Percentiles rank a stretch among this genome's conserved stretches.
phyloP scores from a whole-genome alignment of 805 yeast genomes.

The Yamadazyma tumulicola region DNA sequence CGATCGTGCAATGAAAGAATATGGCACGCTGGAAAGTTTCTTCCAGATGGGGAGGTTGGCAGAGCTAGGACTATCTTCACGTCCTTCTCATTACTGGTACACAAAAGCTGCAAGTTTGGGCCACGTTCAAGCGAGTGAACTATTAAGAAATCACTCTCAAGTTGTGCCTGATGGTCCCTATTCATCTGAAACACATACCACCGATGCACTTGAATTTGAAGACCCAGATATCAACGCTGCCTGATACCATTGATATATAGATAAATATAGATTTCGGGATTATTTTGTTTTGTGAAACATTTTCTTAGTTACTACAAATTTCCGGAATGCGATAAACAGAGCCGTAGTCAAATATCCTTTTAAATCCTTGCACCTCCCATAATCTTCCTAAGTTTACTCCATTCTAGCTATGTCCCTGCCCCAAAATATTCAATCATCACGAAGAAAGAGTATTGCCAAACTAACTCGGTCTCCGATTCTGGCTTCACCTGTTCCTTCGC shows the following conservation, averaged over 20 bases:
- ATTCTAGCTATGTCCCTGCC: slow-evolving; percentile 17
- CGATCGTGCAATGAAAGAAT: slow-evolving; percentile 40
- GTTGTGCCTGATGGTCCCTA: too few species aligned
- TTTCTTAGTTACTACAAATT: too few species aligned
- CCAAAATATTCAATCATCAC: slow-evolving; percentile 12
- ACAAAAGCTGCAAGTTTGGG: slow-evolving; percentile 34
- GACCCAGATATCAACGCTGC: too few species aligned
- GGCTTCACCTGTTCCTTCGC: slow-evolving; percentile 20
- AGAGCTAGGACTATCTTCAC: slow-evolving; percentile 30
- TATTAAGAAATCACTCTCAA: too few species aligned
- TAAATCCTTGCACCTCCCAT: not conserved
- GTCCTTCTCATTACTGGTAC: slow-evolving; percentile 29
- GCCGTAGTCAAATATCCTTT: not conserved
- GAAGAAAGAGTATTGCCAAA: slow-evolving; percentile 27
- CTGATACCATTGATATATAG: too few species aligned
- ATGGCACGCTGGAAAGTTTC: slow-evolving; percentile 35
- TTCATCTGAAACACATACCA: too few species aligned
- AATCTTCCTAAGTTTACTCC: not conserved
- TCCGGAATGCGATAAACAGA: too few species aligned
- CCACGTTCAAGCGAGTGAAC: slow-evolving; percentile 12
- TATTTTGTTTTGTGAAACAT: too few species aligned
- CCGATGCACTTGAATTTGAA: too few species aligned
- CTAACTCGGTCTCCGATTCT: slow-evolving; percentile 28
- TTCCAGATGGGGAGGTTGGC: slow-evolving; percentile 37
- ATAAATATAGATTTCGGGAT: too few species aligned